These are phyloP conservation scores for Magnolia sinica DNA, from an alignment of 164 flowering plant species.

Conservation along the genomic window DNA sequence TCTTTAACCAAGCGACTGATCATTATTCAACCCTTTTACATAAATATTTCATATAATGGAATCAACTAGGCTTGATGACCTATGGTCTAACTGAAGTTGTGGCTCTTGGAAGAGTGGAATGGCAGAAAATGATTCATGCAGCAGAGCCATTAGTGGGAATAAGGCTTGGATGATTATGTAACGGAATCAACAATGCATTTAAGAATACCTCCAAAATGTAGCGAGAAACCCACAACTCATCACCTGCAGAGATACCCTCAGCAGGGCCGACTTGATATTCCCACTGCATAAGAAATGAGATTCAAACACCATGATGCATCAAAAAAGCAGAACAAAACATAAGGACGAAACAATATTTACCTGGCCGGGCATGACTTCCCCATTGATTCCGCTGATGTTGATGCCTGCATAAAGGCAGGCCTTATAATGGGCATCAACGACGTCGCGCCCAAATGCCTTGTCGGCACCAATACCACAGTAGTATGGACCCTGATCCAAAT, in stretches of 20 bases:
- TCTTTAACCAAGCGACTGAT: not conserved
- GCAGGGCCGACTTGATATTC: conserved; percentile 93
- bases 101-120: too few relatives aligned
- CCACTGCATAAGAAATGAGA: conserved; percentile 49
- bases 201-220: conserved; percentile 77
- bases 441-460: conserved; percentile 43
- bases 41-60: not conserved
- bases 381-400: conserved; percentile 50
- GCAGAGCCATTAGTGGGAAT: too few relatives aligned
- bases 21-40: not conserved
- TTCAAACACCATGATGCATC: not conserved
- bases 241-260: conserved; percentile 81
- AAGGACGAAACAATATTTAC: conserved; percentile 9
- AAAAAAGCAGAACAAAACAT: not conserved
- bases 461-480: conserved; percentile 46
- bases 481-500: conserved; percentile 40
- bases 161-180: too few relatives aligned
- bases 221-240: conserved; percentile 82
- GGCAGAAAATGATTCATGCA: too few relatives aligned
- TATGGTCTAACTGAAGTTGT: too few relatives aligned
- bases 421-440: conserved; percentile 49
- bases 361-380: conserved; percentile 58
- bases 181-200: not conserved
- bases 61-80: not conserved
- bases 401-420: conserved; percentile 52